These are phyloP conservation scores for Malus asiatica DNA, from an alignment of 306 rosid species.

Conservation along the genomic window DNA sequence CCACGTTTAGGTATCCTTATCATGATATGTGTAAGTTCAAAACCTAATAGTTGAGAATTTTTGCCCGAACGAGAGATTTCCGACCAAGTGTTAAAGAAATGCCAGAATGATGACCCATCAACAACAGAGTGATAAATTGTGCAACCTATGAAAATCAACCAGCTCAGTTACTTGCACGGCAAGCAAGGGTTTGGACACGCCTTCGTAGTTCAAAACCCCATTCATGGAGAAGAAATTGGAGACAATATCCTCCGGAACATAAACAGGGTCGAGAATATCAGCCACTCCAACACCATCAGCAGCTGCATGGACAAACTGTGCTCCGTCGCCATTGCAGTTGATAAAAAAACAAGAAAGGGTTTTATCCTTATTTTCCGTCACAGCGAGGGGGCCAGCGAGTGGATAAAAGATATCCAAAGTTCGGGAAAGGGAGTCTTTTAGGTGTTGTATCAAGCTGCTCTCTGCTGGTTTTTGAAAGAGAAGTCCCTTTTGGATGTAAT, in stretches of 20 bases:
- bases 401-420: not conserved
- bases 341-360: slow-evolving; percentile 9
- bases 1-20: no score
- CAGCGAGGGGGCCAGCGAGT: not conserved
- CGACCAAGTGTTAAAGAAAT: slow-evolving; percentile 35
- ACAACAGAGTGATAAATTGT: slow-evolving; percentile 17
- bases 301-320: not conserved
- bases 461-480: slow-evolving; percentile 4
- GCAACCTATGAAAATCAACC: slow-evolving; percentile 32
- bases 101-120: slow-evolving; percentile 33
- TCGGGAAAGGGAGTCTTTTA: slow-evolving; percentile 6
- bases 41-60: not conserved
- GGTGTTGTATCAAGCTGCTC: not conserved
- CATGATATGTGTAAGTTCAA: no score
- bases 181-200: not conserved
- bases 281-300: not conserved
- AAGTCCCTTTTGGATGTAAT: slow-evolving; percentile 4
- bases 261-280: not conserved
- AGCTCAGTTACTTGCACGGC: slow-evolving; percentile 37
- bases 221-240: not conserved
- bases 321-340: slow-evolving; percentile 19
- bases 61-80: slow-evolving; percentile 22
- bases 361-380: not conserved
- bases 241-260: not conserved
- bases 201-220: not conserved